Conservation (phyloP, 75 land plant species). For the Ceratopteris richardii region DNA sequence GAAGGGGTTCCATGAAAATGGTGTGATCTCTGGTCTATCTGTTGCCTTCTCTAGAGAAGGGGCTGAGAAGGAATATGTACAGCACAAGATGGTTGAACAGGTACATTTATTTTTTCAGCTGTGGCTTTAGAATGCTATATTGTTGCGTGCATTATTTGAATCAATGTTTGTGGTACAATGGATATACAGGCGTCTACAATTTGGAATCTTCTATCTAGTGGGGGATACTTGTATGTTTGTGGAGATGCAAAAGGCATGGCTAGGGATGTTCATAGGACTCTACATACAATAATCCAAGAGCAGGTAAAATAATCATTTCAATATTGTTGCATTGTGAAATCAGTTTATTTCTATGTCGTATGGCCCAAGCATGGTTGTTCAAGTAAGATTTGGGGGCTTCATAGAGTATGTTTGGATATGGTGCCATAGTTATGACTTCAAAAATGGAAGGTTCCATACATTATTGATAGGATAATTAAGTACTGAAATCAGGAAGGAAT, state of each 20-base stretch:
- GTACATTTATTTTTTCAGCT: constrained; percentile 18
- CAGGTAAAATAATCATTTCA: too few species aligned
- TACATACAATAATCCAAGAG: constrained; percentile 78
- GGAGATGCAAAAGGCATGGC: constrained; percentile 99
- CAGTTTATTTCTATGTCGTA: neutral
- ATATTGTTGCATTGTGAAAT: neutral
- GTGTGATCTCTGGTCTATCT: constrained; percentile 57
- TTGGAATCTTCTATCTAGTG: constrained; percentile 71
- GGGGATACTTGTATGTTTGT: constrained; percentile 88
- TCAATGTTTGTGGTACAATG: neutral
- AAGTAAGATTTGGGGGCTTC: too few species aligned
- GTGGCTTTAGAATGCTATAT: neutral
- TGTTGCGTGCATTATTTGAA: constrained; percentile 1
- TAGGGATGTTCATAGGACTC: constrained; percentile 76
- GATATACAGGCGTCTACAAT: constrained; percentile 58
- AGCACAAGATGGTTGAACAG: constrained; percentile 81
- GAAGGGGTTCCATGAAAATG: constrained; percentile 45
- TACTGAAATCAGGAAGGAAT: too few species aligned
- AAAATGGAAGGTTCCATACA: too few species aligned
- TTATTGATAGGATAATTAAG: too few species aligned
- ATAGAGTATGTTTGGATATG: too few species aligned
- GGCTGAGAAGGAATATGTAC: constrained; percentile 85
- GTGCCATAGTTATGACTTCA: too few species aligned
- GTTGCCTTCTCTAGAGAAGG: constrained; percentile 95
- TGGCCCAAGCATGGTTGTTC: too few species aligned